phyloP scores from a whole-genome alignment of 345 rosid species.

The Bruguiera gymnorhiza region DNA sequence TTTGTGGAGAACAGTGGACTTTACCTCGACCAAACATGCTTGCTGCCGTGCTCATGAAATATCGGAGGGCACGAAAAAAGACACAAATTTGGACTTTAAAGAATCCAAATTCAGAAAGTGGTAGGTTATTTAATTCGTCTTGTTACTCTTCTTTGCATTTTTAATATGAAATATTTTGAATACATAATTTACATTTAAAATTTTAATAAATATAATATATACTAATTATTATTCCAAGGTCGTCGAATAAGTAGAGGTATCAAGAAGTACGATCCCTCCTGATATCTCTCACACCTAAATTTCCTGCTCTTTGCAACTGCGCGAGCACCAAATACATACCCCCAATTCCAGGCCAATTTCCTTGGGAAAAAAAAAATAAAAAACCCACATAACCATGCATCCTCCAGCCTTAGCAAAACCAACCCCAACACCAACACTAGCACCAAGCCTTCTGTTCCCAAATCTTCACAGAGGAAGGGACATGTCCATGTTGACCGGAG shows the following conservation, averaged over 20 bases:
- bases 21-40: too few species aligned
- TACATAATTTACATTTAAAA: too few species aligned
- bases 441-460: constrained; percentile 1
- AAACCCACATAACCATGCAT: not conserved
- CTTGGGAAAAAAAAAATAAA: not conserved
- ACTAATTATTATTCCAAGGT: constrained; percentile 6
- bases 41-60: too few species aligned
- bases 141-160: too few species aligned
- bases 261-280: not conserved
- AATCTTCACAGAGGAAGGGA: not conserved
- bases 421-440: constrained; percentile 4
- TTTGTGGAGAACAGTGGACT: too few species aligned
- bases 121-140: not conserved
- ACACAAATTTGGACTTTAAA: too few species aligned
- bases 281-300: not conserved
- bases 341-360: not conserved
- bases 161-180: too few species aligned
- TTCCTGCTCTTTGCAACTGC: not conserved
- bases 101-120: too few species aligned
- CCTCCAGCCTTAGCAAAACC: constrained; percentile 5
- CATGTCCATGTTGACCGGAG: not conserved
- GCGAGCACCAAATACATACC: not conserved
- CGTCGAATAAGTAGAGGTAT: not conserved
- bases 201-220: not conserved
- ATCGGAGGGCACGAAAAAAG: too few species aligned